Conservation (phyloP, 176 grass and related monocot species). For the Musa itinerans region DNA sequence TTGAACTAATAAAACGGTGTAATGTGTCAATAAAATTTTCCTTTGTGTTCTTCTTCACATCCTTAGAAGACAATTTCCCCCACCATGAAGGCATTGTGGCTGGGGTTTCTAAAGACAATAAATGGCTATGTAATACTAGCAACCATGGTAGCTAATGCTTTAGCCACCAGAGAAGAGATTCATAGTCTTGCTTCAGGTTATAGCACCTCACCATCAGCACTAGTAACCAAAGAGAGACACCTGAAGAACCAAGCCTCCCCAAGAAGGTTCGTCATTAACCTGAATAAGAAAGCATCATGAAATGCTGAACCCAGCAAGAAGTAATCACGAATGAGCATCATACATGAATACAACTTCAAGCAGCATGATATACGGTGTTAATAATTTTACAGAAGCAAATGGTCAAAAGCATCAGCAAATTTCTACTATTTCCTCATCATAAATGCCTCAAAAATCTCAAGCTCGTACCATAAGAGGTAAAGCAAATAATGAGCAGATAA, state of each 20-base stretch:
- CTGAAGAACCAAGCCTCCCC: neutral
- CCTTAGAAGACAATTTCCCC: constrained; percentile 79
- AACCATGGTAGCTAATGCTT: neutral
- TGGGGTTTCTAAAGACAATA: neutral
- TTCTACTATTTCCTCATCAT: neutral
- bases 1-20: constrained; percentile 74
- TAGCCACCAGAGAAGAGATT: neutral
- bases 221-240: neutral
- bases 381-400: neutral
- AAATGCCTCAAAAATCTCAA: neutral
- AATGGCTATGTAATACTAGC: neutral
- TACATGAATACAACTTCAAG: neutral
- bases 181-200: neutral
- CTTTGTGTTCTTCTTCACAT: constrained; percentile 82
- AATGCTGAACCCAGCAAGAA: neutral
- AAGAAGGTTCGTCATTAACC: neutral
- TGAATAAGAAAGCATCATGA: neutral
- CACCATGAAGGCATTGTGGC: constrained; percentile 87
- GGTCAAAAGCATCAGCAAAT: neutral
- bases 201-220: neutral
- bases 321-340: too few species aligned
- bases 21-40: constrained; percentile 85
- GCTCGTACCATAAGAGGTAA: neutral
- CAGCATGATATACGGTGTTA: neutral
- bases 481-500: neutral